Evolutionary conservation across 805 yeast genomes (phyloP), one percentile per base, ranked within the genome.

Genomic region (Ogataea dorogensis): DNA sequence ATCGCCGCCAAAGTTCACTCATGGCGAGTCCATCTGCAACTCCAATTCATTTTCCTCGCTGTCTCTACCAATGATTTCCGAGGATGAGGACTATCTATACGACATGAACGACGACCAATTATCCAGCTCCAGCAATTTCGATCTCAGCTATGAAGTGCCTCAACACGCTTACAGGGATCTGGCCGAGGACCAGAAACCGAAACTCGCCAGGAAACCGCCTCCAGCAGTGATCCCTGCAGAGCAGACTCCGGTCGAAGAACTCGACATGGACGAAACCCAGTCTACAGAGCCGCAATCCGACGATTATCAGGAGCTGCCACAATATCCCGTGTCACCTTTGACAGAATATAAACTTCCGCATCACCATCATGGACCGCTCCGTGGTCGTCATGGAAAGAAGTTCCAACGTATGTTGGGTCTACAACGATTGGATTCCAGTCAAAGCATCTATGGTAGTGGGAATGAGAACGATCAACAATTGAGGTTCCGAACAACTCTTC

Each of bases 401-500:
- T 36, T 51, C 19, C 51, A 51, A 17, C 42, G 44, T 15, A 50
- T 48, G 40, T 43, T 51, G 31, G 54, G 54, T 5, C 21, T 47
- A 8, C 50, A 43, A 20, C 33, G 40, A 17, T 32, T 36, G 18
- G 47, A 42, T 15, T 32, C 47, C 12, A 29, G 44, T 16, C 44
- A 38, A 16, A 31, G 29, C 13, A 15, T 20, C 2, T 31, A 26
- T 9, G 29, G 18, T 7, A 20, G 19, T 7, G 15, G 29, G 17
- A 17, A 18, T 5, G 34, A 28, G 24, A 12, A 7, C 16, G 33
- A 42, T n/a, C 51, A 47, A 24, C 54, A 53, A 3, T 67, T 73
- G 16, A 68, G 66, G 28, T 66, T 76, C 46, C 69, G 65, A 37
- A 70, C 77, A 5, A 76, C 81, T 4, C 64, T 76, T 68, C 57